Conservation (phyloP, 805 yeast species). For the Saccharomycopsis babjevae region DNA sequence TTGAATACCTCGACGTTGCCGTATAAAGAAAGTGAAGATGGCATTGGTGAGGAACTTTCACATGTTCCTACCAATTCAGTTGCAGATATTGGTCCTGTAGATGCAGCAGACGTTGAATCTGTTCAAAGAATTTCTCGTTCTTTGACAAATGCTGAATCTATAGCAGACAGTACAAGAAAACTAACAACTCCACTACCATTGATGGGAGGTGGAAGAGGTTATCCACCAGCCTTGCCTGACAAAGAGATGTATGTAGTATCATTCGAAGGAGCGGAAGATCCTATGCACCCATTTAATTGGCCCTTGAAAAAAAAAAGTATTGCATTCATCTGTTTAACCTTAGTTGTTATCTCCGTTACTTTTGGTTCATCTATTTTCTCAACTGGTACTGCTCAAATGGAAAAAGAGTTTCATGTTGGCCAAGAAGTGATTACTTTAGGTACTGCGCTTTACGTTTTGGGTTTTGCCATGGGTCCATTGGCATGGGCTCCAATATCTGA, state of each 20-base stretch:
- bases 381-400: slow-evolving; percentile 41
- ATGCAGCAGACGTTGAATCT: slow-evolving; percentile 20
- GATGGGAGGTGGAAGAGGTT: slow-evolving; percentile 61
- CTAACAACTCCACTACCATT: slow-evolving; percentile 34
- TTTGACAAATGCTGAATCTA: slow-evolving; percentile 30
- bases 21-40: not conserved
- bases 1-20: not conserved
- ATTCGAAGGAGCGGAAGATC: slow-evolving; percentile 73
- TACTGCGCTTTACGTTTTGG: slow-evolving; percentile 75
- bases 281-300: slow-evolving; percentile 77
- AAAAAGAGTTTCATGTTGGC: slow-evolving; percentile 48
- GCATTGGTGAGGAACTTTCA: slow-evolving; percentile 1
- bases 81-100: slow-evolving; percentile 10
- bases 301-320: slow-evolving; percentile 35
- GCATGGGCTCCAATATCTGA: slow-evolving; percentile 88
- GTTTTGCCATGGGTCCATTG: slow-evolving; percentile 89
- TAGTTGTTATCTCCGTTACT: slow-evolving; percentile 42
- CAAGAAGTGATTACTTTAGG: slow-evolving; percentile 63
- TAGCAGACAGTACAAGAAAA: slow-evolving; percentile 24
- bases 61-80: not conserved
- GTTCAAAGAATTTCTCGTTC: slow-evolving; percentile 32
- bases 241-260: slow-evolving; percentile 51
- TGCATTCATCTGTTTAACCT: slow-evolving; percentile 38
- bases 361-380: slow-evolving; percentile 84
- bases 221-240: slow-evolving; percentile 52